Percentiles rank a stretch among this genome's conserved stretches.
Evolutionary conservation across 2,329 filamentous ascomycete genomes (phyloP).

Genomic region (Falciphora oryzae): DNA sequence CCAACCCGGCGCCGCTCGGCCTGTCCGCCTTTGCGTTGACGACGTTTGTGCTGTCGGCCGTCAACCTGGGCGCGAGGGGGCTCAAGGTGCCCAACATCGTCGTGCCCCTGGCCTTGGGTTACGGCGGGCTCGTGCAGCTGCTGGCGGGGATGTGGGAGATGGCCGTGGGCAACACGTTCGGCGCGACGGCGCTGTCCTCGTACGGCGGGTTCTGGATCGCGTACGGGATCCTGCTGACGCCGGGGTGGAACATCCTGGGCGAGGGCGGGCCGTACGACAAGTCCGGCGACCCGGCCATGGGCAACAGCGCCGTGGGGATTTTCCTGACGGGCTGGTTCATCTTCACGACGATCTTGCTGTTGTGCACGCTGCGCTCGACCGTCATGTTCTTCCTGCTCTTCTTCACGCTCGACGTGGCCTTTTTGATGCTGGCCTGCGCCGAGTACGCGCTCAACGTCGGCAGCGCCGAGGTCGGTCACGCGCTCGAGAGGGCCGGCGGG

Average conservation of each 20-base stretch:
- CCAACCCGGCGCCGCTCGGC: slow-evolving; percentile 73
- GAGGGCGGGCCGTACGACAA: slow-evolving; percentile 37
- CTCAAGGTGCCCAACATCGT: slow-evolving; percentile 60
- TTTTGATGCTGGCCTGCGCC: slow-evolving; percentile 63
- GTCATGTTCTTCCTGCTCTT: slow-evolving; percentile 74
- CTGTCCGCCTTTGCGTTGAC: slow-evolving; percentile 76
- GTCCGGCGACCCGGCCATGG: slow-evolving; percentile 34
- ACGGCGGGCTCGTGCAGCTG: slow-evolving; percentile 74
- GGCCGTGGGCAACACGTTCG: slow-evolving; percentile 82
- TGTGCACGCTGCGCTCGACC: slow-evolving; percentile 72
- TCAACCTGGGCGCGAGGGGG: slow-evolving; percentile 63
- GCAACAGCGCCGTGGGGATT: slow-evolving; percentile 61
- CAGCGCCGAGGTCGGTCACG: slow-evolving; percentile 35
- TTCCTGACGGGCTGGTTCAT: slow-evolving; percentile 80
- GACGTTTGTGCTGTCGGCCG: slow-evolving; percentile 69
- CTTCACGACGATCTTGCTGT: slow-evolving; percentile 68
- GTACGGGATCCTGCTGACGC: slow-evolving; percentile 67
- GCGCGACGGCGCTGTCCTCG: slow-evolving; percentile 73
- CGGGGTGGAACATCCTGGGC: slow-evolving; percentile 53
- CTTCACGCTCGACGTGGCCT: slow-evolving; percentile 69
- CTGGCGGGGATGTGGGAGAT: slow-evolving; percentile 89
- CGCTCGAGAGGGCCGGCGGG: slow-evolving; percentile 65
- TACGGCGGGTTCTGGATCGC: slow-evolving; percentile 82
- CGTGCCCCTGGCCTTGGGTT: slow-evolving; percentile 64
- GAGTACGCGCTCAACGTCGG: slow-evolving; percentile 53